Percentiles rank a stretch among this genome's conserved stretches.
Conservation (phyloP, 1,284 basidiomycete species). For the Trichosporon faecale region DNA sequence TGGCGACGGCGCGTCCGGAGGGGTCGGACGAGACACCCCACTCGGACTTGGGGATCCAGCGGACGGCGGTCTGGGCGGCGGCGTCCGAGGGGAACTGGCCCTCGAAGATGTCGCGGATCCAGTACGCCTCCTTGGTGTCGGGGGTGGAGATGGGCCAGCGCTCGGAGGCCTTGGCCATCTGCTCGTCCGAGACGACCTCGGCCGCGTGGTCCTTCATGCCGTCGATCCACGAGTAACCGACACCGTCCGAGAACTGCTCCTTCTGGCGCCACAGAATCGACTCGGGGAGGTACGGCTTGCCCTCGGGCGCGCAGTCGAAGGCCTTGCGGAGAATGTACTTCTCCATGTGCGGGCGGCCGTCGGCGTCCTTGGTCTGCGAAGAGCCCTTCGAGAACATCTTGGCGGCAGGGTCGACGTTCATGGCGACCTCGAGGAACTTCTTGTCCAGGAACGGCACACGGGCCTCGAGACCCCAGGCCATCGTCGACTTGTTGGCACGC, state of each 20-base stretch:
- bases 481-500: slow-evolving; percentile 96
- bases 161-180: slow-evolving; percentile 69
- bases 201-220: slow-evolving; percentile 91
- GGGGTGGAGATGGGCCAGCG: slow-evolving; percentile 81
- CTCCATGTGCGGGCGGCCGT: slow-evolving; percentile 87
- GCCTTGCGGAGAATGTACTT: slow-evolving; percentile 99
- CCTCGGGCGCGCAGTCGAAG: slow-evolving; percentile 81
- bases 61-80: slow-evolving; percentile 87
- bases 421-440: slow-evolving; percentile 86
- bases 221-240: slow-evolving; percentile 99
- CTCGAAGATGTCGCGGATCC: slow-evolving; percentile 91
- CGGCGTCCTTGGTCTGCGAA: slow-evolving; percentile 71
- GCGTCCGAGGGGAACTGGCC: slow-evolving; percentile 77
- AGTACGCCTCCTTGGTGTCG: slow-evolving; percentile 97
- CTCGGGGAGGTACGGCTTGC: slow-evolving; percentile 86
- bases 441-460: slow-evolving; percentile 99
- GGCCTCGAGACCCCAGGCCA: slow-evolving; percentile 99
- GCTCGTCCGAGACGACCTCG: slow-evolving; percentile 71
- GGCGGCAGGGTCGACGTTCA: slow-evolving; percentile 83
- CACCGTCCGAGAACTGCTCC: slow-evolving; percentile 99
- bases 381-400: slow-evolving; percentile 89
- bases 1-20: slow-evolving; percentile 89
- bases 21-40: slow-evolving; percentile 97
- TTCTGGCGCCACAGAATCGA: slow-evolving; percentile 99
- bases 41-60: slow-evolving; percentile 87